Conservation (phyloP, 1,139 yeast genomes). For the Pichia cactophila region DNA sequence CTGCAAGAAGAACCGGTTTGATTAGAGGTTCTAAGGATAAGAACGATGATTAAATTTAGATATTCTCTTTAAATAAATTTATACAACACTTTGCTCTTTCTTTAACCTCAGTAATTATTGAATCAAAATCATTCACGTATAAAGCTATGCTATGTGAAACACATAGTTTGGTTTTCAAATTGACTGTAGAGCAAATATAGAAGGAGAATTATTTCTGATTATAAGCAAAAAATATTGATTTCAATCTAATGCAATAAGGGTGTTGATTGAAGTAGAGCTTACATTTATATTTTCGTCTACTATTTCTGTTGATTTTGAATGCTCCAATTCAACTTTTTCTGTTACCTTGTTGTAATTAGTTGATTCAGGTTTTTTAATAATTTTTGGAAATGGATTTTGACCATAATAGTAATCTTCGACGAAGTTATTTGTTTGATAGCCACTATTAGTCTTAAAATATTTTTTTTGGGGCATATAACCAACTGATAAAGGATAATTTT, state of each 20-base stretch:
- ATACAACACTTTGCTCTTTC: conserved; percentile 9
- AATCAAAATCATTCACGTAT: background rate
- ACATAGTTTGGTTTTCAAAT: no score
- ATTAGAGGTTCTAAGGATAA: conserved; percentile 98
- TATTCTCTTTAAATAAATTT: conserved; percentile 8
- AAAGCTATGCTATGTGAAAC: background rate
- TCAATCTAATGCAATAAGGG: conserved; percentile 1
- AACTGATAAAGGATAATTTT: background rate
- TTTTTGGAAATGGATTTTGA: conserved; percentile 13
- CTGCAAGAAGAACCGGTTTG: conserved; percentile 99
- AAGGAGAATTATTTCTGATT: background rate
- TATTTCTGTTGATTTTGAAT: background rate
- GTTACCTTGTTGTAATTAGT: background rate
- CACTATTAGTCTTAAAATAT: background rate
- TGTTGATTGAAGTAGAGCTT: conserved; percentile 4
- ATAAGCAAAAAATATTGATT: background rate
- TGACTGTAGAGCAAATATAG: background rate
- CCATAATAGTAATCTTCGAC: conserved; percentile 6
- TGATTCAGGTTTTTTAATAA: background rate
- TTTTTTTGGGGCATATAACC: background rate
- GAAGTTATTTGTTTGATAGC: background rate
- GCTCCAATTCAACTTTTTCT: background rate
- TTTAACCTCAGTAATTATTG: background rate
- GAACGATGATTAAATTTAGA: conserved; percentile 32
- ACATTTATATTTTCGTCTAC: background rate